These are phyloP conservation scores for Echites panduratus DNA, from an alignment of 257 asterid genomes.

Conservation along the genomic window DNA sequence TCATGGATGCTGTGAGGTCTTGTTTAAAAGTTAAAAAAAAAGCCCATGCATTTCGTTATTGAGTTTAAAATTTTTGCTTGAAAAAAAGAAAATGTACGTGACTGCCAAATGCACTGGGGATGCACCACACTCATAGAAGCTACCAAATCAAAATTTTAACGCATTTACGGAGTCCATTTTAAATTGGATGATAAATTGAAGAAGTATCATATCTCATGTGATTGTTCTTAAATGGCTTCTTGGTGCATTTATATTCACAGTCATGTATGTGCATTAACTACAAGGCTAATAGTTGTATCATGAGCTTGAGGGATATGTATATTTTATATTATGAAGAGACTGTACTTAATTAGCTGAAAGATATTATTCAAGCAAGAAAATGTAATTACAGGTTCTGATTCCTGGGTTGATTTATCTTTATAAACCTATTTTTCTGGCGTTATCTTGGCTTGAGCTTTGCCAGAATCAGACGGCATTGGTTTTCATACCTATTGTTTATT, in stretches of 20 bases:
- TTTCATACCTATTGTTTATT: background rate
- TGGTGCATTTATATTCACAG: background rate
- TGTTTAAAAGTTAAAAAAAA: too few species aligned
- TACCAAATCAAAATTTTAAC: too few species aligned
- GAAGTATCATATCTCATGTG: background rate
- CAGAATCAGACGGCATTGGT: background rate
- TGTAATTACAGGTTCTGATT: background rate
- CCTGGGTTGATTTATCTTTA: background rate
- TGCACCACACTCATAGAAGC: too few species aligned
- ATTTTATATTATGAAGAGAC: background rate
- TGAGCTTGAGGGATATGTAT: background rate
- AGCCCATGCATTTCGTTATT: too few species aligned
- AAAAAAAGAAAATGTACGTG: too few species aligned
- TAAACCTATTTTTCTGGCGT: background rate
- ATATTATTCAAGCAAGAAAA: background rate
- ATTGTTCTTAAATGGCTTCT: conserved; percentile 2
- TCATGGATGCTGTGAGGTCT: too few species aligned
- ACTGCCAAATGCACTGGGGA: too few species aligned
- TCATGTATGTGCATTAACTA: background rate
- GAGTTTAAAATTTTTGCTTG: too few species aligned
- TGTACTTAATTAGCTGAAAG: background rate
- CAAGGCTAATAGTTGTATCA: background rate
- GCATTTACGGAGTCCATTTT: too few species aligned
- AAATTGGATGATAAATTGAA: background rate
- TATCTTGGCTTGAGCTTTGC: background rate